These are phyloP conservation scores for Ramalina peruviana DNA, from an alignment of 495 filamentous ascomycete species.

Conservation along the genomic window DNA sequence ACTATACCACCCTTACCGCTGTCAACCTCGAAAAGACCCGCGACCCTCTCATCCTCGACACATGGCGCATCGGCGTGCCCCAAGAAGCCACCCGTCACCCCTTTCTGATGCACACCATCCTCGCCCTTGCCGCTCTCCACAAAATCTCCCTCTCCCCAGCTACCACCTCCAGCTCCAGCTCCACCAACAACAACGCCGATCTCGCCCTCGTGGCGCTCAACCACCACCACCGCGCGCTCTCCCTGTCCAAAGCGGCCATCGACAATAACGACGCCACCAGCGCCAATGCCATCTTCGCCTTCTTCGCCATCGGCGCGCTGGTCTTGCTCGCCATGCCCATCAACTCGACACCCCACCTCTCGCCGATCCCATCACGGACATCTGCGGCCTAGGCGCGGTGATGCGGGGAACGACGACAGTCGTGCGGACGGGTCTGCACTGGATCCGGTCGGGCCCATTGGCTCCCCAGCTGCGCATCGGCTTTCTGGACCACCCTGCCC, in stretches of 20 bases:
- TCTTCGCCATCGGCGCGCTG: slow-evolving; percentile 1
- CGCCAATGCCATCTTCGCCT: slow-evolving; percentile 3
- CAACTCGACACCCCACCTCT: not conserved
- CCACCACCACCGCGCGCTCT: not conserved
- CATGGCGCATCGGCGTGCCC: slow-evolving; percentile 3
- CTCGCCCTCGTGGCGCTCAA: not conserved
- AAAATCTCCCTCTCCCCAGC: not conserved
- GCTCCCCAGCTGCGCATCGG: not conserved
- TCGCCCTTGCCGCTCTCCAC: not conserved
- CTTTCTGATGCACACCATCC: slow-evolving; percentile 2
- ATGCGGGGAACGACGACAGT: slow-evolving; percentile 1
- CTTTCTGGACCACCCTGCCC: not conserved
- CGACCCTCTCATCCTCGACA: not conserved
- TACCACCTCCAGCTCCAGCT: not conserved
- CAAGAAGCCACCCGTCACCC: not conserved
- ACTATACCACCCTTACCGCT: slow-evolving; percentile 33
- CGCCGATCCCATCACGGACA: not conserved
- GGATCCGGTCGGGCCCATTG: not conserved
- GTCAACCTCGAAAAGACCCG: slow-evolving; percentile 20
- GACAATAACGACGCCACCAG: not conserved
- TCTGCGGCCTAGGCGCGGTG: not conserved
- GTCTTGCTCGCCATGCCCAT: not conserved
- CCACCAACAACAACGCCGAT: too few species aligned
- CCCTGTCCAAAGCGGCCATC: not conserved
- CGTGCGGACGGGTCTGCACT: not conserved